Conservation (phyloP, 805 yeast species). For the Candida nemodendra region DNA sequence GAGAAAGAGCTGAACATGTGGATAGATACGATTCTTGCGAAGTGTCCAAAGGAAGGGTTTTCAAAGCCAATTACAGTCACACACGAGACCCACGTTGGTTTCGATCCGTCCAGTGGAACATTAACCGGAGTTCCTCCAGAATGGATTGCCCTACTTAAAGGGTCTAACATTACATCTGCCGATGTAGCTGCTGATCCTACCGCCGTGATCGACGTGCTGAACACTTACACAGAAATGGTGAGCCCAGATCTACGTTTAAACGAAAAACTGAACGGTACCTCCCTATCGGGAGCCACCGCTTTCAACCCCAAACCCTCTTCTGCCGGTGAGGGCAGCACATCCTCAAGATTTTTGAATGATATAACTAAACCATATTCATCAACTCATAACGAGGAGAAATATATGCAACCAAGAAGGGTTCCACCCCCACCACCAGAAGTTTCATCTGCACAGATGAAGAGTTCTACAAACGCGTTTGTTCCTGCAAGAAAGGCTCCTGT, state of each 20-base stretch:
- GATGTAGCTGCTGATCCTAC: constrained; percentile 64
- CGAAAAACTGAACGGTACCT: constrained; percentile 16
- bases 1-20: constrained; percentile 82
- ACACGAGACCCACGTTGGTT: constrained; percentile 88
- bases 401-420: constrained; percentile 34
- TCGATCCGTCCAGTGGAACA: constrained; percentile 70
- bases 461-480: constrained; percentile 20
- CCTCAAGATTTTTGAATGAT: constrained; percentile 24
- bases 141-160: constrained; percentile 55
- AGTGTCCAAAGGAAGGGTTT: constrained; percentile 65
- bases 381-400: constrained; percentile 20
- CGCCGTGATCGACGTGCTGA: constrained; percentile 61
- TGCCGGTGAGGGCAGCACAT: constrained; percentile 5
- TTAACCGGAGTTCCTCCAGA: constrained; percentile 53
- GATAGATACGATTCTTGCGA: constrained; percentile 83
- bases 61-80: constrained; percentile 94
- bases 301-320: constrained; percentile 8
- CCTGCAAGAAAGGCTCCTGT: constrained; percentile 44
- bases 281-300: constrained; percentile 9
- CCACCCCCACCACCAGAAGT: constrained; percentile 36
- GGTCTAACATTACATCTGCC: constrained; percentile 58
- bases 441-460: constrained; percentile 4
- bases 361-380: constrained; percentile 33
- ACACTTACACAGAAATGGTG: constrained; percentile 45
- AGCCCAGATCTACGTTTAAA: constrained; percentile 39